Evolutionary conservation across 2,329 filamentous ascomycete genomes (phyloP).

Genomic region (Alternaria sp.): DNA sequence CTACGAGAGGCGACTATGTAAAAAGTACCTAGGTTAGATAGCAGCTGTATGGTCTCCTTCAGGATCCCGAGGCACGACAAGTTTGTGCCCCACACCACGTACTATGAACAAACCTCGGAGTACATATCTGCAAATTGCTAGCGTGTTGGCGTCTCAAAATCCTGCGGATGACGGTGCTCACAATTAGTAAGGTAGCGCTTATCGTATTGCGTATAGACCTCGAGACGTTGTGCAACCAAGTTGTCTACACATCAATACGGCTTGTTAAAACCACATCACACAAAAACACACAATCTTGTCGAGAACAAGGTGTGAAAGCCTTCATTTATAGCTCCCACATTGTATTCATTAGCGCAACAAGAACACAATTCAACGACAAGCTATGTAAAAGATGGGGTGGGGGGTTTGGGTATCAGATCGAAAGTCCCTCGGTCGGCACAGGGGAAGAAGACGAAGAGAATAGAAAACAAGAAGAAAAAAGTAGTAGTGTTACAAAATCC

Average conservation of each 20-base stretch:
- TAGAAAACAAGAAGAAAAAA: slow-evolving; percentile 2
- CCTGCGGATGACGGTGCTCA: background rate
- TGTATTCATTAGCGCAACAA: slow-evolving; percentile 11
- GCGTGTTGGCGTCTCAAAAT: background rate
- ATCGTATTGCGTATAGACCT: background rate
- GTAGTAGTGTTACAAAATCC: slow-evolving; percentile 15
- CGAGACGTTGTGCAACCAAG: too few species aligned
- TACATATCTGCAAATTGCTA: background rate
- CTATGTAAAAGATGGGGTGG: slow-evolving; percentile 10
- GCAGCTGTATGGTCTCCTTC: background rate
- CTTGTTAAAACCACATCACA: background rate
- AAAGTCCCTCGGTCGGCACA: slow-evolving; percentile 25
- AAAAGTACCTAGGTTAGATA: background rate
- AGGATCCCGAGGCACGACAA: background rate
- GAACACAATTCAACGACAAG: slow-evolving; percentile 12
- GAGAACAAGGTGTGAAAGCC: background rate
- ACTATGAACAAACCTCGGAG: background rate
- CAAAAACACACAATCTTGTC: background rate
- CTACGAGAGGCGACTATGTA: background rate
- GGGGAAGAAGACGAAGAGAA: slow-evolving; percentile 8
- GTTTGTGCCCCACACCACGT: background rate
- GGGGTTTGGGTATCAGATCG: slow-evolving; percentile 44
- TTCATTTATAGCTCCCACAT: slow-evolving; percentile 5
- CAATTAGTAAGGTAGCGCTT: background rate
- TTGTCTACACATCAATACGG: background rate